Base-by-base conservation (phyloP, 495 filamentous ascomycete genomes). In the Aspergillus sparsus region DNA sequence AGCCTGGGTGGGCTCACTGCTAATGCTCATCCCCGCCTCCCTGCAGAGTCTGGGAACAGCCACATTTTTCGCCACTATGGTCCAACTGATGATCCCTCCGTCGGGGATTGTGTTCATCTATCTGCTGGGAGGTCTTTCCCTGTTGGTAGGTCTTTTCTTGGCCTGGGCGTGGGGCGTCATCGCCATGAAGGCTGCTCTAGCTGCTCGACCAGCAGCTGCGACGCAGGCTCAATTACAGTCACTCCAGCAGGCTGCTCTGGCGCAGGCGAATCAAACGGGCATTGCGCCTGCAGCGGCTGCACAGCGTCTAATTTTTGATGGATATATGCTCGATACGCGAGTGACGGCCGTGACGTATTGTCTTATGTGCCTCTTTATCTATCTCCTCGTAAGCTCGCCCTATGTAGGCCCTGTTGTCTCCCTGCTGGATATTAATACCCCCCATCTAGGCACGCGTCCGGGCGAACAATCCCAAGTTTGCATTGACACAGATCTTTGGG, bases 141-240 rank as follows among this genome's bases (percentile, higher is more conserved):
- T 78, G 7, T 58, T 73, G 8, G 1, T 77, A 27, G 76, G 76
- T 3, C 74, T 78, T 53, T 72, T 63, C 7, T 34, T 74, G 0
- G 73, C 73, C 60, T 77, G 76, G 74, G 74, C 60, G 45, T 78
- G 76, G 76, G 76, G 76, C 54, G 67, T 75, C 12, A 72, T 78
- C 57, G 61, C 64, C 10, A 76, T 73, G 73, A 77, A 76, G 50
- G 76, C 76, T 11, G 74, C 73, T 6, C 51, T 63, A 37, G 76
- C 76, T 2, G 75, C 72, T 18, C 63, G 76, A 37, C 70, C 75
- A 7, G 67, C 66, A 16, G 69, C 71, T 39, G 74, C 73, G 1
- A 76, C 70, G 0, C 68, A 77, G 52, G 74, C 70, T 6, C 57
- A 47, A 55, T 51, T 75, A 1, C 58, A 66, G n/a, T 56, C 67